These are phyloP conservation scores for Aethionema arabicum DNA, from an alignment of 345 rosid genomes.

Conservation along the genomic window DNA sequence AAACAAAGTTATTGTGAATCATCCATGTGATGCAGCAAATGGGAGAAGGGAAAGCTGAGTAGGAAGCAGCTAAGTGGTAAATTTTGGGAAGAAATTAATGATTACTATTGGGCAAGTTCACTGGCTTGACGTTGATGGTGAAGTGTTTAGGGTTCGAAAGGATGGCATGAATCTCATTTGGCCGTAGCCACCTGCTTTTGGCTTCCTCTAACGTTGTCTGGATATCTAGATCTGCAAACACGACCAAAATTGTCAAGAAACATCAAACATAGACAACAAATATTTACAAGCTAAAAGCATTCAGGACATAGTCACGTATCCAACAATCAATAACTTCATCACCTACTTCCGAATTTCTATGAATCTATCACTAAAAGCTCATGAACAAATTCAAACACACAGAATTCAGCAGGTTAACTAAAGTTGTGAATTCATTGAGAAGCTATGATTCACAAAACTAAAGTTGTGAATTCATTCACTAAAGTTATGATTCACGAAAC, in stretches of 20 bases:
- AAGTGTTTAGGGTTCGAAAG: constrained; percentile 73
- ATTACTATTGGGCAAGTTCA: constrained; percentile 79
- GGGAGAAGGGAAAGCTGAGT: neutral
- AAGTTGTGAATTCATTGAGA: neutral
- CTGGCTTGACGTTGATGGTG: constrained; percentile 73
- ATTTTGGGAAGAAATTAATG: neutral
- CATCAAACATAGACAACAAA: constrained; percentile 2
- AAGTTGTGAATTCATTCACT: neutral
- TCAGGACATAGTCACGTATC: neutral
- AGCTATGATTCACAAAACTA: neutral
- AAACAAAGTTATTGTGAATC: neutral
- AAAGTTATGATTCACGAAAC: neutral
- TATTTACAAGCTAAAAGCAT: constrained; percentile 11
- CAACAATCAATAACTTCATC: neutral
- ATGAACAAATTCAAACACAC: neutral
- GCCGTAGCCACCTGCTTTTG: constrained; percentile 86
- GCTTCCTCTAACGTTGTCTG: constrained; percentile 68
- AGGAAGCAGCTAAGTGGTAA: neutral
- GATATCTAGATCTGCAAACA: constrained; percentile 74
- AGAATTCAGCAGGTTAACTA: neutral
- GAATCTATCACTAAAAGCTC: neutral
- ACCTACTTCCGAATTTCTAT: neutral
- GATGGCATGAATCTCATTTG: constrained; percentile 88
- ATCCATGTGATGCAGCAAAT: too few species aligned
- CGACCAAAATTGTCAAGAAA: constrained; percentile 21